Evolutionary conservation across 495 filamentous ascomycete species (phyloP), one percentile per base, ranked within the genome.

Genomic region (Penicillium psychrofluorescens): DNA sequence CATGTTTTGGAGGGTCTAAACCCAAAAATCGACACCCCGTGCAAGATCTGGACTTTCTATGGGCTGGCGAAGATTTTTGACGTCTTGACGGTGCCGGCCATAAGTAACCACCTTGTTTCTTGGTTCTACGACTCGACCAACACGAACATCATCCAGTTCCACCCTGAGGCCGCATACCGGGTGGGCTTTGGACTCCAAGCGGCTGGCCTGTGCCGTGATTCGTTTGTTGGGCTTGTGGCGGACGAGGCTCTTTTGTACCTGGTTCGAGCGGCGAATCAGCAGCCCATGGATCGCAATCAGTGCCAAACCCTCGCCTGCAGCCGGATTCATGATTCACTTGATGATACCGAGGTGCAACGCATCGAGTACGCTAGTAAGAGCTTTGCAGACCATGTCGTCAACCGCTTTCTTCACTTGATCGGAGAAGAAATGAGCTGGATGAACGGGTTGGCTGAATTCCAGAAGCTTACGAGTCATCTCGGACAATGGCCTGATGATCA

Each of bases 1-100:
- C 61, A 68, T 45, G 70, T 65, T 27, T 63, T 83, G 29, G 64
- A 76, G 39, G 74, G 71, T 11, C 40, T 69, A 0, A 61, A 66
- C 35, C 63, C 78, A 1, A 56, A 66, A 2, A 56, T 86, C n/a
- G 75, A 85, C 50, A 84, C 81, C 0, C 80, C 82, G n/a, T 64
- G 74, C 32, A 79, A 82, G 22, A 54, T 83, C 38, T 84, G 77
- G 72, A 83, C 79, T 1, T 72, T 80, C 11, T 77, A 77, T 11
- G 74, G 70, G 8, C 57, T 85, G 3, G 80, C 80, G 14, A 78
- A 77, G 14, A 58, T 77, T 38, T 70, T 81, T 14, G 71, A 78
- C 2, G 68, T 82, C 13, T 66, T 70, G 0, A 58, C 56, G 2
- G 38, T 56, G 10, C 56, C 61, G 0, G 39, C 53, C 2, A 54